Percentiles rank a stretch among this genome's conserved stretches.
phyloP scores from a whole-genome alignment of 441 rosid genomes.

The Adansonia rubrostipa region DNA sequence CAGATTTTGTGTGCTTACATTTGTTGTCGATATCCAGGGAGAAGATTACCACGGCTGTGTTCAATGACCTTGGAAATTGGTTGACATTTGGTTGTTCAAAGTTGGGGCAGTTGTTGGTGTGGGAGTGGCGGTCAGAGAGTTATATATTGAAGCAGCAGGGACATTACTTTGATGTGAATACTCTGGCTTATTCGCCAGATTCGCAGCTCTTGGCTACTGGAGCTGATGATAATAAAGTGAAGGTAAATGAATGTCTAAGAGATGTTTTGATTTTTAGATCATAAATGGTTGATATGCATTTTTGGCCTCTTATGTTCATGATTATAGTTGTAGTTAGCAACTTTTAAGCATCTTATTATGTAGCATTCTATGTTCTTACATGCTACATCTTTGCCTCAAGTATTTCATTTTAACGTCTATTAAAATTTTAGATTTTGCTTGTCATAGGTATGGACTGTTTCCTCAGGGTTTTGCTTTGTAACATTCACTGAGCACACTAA shows the following conservation, averaged over 20 bases:
- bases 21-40: constrained; percentile 83
- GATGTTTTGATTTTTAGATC: constrained; percentile 8
- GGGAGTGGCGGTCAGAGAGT: constrained; percentile 99
- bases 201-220: constrained; percentile 97
- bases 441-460: constrained; percentile 89
- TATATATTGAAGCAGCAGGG: constrained; percentile 97
- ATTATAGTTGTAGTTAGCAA: background rate
- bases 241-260: constrained; percentile 50
- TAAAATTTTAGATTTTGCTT: constrained; percentile 26
- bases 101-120: constrained; percentile 89
- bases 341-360: background rate
- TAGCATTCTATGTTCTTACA: background rate
- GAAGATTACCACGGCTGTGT: constrained; percentile 84
- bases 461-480: constrained; percentile 94
- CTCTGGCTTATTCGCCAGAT: constrained; percentile 90
- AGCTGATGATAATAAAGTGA: constrained; percentile 98
- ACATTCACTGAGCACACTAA: constrained; percentile 97
- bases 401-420: constrained; percentile 17
- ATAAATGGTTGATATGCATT: background rate
- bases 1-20: constrained; percentile 90
- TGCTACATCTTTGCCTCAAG: background rate
- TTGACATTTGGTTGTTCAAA: constrained; percentile 92
- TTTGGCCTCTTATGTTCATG: background rate
- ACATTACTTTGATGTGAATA: constrained; percentile 91
- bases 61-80: constrained; percentile 95